Evolutionary conservation across 345 rosid genomes (phyloP), one percentile per base, ranked within the genome.

Genomic region (Gossypium herbaceum): DNA sequence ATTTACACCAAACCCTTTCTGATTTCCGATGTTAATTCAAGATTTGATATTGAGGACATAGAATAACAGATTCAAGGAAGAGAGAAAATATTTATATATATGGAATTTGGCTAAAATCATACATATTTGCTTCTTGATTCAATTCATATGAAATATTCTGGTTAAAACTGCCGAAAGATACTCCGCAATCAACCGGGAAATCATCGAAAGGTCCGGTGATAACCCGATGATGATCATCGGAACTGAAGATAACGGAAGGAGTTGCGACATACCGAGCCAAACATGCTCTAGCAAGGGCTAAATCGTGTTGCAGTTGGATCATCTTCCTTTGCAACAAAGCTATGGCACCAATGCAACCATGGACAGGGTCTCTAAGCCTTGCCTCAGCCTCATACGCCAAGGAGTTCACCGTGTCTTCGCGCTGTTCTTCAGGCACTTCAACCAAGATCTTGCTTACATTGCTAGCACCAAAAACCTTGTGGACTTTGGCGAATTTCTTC

Each of bases 331-430:
- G 97, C 47, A 91, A 79, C 76, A 87, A 62, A 74, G 95, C 94
- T 34, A 94, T 91, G 55, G 97, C 94, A 22, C 98, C 98, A 73
- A 92, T 90, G 83, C 97, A 92, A 29, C 98, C 98, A n/a, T 92
- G 89, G 69, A 92, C 93, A 20, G 98, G 98, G 75, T 94, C 97
- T 75, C 85, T 81, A 2, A 94, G 92, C 85, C 98, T 85, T 4
- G 89, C 97, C 74, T 92, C 98, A 3, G 98, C 98, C 71, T 94
- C 98, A 2, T 87, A 94, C 4, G 91, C 94, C 50, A 94, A 83
- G 0, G 98, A 92, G 68, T 92, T 91, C 60, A 87, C 95, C 0
- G 95, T 86, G 63, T 92, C 98, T 79, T 92, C 91, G 2, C 98
- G 87, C 71, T 94, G 97, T 81, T 91, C 92, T 76, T 89, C 93